phyloP scores from a whole-genome alignment of 2,329 filamentous ascomycete species.

The Trichothecium roseum region DNA sequence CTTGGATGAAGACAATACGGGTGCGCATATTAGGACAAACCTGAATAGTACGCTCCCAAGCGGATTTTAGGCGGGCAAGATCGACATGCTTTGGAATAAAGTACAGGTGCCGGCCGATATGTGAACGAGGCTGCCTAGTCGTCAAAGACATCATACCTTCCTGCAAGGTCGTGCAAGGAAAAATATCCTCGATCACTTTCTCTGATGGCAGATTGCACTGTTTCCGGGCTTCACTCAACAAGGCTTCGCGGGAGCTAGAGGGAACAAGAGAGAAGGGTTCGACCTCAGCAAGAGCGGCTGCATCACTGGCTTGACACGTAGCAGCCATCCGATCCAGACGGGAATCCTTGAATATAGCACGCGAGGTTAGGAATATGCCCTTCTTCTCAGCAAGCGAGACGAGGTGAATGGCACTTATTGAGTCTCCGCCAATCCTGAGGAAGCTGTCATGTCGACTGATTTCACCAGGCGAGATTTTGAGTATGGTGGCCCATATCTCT shows the following conservation, averaged over 20 bases:
- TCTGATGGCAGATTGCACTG: constrained; percentile 2
- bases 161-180: constrained; percentile 8
- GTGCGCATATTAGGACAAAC: constrained; percentile 8
- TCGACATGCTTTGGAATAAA: too few species aligned
- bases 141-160: constrained; percentile 9
- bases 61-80: constrained; percentile 2
- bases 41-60: constrained; percentile 8
- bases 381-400: neutral
- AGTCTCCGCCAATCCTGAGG: constrained; percentile 30
- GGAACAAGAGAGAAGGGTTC: neutral
- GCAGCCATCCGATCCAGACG: neutral
- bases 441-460: constrained; percentile 22
- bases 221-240: neutral
- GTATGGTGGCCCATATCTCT: constrained; percentile 27
- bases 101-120: neutral
- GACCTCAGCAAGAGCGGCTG: neutral
- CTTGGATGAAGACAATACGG: constrained; percentile 8
- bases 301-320: neutral
- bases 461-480: constrained; percentile 21
- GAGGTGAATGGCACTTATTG: constrained; percentile 12
- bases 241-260: neutral
- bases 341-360: constrained; percentile 6
- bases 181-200: constrained; percentile 19
- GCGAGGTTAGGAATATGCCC: constrained; percentile 1
- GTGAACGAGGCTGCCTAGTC: constrained; percentile 6